phyloP scores from a whole-genome alignment of 345 rosid species.

The Sisymbrium irio region DNA sequence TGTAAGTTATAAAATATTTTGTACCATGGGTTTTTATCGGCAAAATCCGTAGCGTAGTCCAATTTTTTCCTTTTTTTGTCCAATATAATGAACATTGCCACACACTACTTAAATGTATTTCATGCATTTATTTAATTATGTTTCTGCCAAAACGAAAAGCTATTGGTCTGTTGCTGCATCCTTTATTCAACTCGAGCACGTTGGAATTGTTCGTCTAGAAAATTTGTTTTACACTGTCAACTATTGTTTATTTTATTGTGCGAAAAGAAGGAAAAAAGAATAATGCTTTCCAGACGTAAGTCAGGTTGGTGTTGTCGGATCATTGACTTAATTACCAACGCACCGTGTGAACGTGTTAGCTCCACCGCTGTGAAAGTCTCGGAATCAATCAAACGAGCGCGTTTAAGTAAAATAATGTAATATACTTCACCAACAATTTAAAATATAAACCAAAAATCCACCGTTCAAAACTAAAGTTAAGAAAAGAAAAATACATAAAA shows the following conservation, averaged over 20 bases:
- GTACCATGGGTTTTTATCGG: slow-evolving; percentile 16
- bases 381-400: not conserved
- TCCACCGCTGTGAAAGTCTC: not conserved
- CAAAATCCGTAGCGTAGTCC: slow-evolving; percentile 23
- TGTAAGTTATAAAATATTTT: slow-evolving; percentile 21
- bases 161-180: not conserved
- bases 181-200: not conserved
- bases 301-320: slow-evolving; percentile 2
- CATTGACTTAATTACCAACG: not conserved
- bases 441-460: not conserved
- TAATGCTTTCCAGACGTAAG: slow-evolving; percentile 1
- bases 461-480: not conserved
- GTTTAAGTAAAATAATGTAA: not conserved
- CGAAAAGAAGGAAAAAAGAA: not conserved
- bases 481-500: not conserved
- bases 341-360: slow-evolving; percentile 14
- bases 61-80: not conserved
- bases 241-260: not conserved
- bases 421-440: not conserved
- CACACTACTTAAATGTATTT: slow-evolving; percentile 11
- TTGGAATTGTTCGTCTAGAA: not conserved
- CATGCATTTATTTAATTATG: slow-evolving; percentile 9
- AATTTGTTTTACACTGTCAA: not conserved
- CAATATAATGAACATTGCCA: slow-evolving; percentile 10
- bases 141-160: not conserved